Conservation (phyloP, 2,329 filamentous ascomycete genomes). For the Diaporthe vaccinii region DNA sequence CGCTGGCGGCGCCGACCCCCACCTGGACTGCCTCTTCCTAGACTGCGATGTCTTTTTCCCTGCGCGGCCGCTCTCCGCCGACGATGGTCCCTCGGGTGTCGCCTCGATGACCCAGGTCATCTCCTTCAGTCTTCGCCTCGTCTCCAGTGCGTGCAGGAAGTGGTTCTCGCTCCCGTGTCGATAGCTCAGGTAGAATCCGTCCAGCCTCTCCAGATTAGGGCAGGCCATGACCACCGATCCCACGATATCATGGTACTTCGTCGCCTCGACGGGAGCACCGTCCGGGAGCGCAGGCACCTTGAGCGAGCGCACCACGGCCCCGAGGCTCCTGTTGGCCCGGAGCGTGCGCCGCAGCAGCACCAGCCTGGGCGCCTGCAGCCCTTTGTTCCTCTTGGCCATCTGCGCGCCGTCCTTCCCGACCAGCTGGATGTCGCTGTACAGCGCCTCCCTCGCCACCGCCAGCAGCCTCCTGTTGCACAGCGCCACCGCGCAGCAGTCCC, state of each 20-base stretch:
- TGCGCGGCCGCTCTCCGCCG: constrained; percentile 49
- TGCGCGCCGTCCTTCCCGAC: constrained; percentile 67
- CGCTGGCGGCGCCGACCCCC: neutral
- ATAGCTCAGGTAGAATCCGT: constrained; percentile 67
- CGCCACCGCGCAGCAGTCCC: constrained; percentile 67
- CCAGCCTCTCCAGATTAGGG: constrained; percentile 72
- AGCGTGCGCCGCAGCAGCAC: constrained; percentile 71
- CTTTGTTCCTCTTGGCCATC: constrained; percentile 71
- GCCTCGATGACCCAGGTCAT: constrained; percentile 71
- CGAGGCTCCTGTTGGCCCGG: constrained; percentile 65
- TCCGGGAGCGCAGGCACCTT: constrained; percentile 65
- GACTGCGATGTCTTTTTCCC: constrained; percentile 41
- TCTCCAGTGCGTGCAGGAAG: constrained; percentile 71
- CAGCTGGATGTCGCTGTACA: constrained; percentile 72
- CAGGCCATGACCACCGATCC: constrained; percentile 75
- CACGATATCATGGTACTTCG: constrained; percentile 69
- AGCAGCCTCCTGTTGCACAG: constrained; percentile 66
- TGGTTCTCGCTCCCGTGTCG: constrained; percentile 66
- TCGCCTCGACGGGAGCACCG: constrained; percentile 52
- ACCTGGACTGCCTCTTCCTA: constrained; percentile 1
- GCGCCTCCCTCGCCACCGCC: constrained; percentile 62
- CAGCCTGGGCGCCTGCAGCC: constrained; percentile 65
- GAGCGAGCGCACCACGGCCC: constrained; percentile 67
- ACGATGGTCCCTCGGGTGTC: constrained; percentile 51
- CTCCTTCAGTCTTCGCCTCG: constrained; percentile 66